Base-by-base conservation (phyloP, 176 grass and related monocot genomes). In the Elymus sibiricus region DNA sequence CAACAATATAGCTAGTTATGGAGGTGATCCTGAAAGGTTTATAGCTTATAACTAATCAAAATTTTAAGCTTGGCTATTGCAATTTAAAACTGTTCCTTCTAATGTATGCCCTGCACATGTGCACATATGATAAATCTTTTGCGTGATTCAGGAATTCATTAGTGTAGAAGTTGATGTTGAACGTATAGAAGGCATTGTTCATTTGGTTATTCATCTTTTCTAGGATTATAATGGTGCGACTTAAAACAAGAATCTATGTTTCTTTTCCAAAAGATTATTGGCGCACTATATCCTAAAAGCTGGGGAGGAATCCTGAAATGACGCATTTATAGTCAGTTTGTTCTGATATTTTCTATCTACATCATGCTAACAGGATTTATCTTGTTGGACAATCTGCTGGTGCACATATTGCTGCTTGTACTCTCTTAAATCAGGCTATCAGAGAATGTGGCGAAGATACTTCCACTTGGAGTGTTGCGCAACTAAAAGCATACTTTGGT, bases 371-470 rank as follows among this genome's bases (percentile, higher is more conserved):
- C 84, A 98, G 96, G 88, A 91, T 98, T 88, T 98, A 95, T 89
- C 90, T 98, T 35, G 88, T 98, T 90, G 93, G 96, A 37, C 96
- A 98, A 87, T 98, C 96, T 77, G 96, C 93, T 60, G 96, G 96
- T 90, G 96, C 93, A 55, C 96, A 98, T 95, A 98, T 98, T 66
- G 88, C 96, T 89, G 82, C 93, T 1, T 98, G 91, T 89, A 61
- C 93, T 78, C 89, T 98, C 58, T 34, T 98, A 56, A 89, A 95
- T 73, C 93, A 95, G 70, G 91, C 91, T 79, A 94, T 93, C 81
- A 94, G 85, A 89, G 96, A 98, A 90, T 90, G 77, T 67, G 88
- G 88, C 70, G 93, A 95, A 88, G 93, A 88, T 73, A 83, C 79
- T 87, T 79, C 80, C 53, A 83, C 90, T 87, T 98, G 96, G 96